A percentile compares a stretch with the other conserved stretches of the same genome.
Conservation (phyloP, 1,284 basidiomycete species). For the Microbotryum violaceum region DNA sequence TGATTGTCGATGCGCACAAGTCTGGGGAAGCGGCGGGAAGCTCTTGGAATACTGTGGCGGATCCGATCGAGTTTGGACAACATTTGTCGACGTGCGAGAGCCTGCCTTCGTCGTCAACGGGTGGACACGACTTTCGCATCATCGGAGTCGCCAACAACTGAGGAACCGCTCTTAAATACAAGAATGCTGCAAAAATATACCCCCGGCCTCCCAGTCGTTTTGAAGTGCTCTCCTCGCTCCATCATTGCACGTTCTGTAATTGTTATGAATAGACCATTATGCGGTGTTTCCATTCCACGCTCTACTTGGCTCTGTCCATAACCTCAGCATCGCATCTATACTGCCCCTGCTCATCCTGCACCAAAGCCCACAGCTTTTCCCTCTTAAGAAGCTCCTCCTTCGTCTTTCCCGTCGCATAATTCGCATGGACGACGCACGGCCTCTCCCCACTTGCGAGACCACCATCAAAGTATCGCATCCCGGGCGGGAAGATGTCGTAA, state of each 20-base stretch:
- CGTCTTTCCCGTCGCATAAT: slow-evolving; percentile 27
- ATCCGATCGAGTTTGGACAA: slow-evolving; percentile 1
- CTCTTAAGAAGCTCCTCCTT: slow-evolving; percentile 25
- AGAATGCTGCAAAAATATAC: too few species aligned
- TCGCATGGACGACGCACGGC: slow-evolving; percentile 32
- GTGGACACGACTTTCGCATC: slow-evolving; percentile 15
- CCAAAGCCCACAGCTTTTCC: slow-evolving; percentile 27
- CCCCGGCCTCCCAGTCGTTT: too few species aligned
- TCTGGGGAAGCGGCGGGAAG: neutral
- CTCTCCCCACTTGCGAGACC: slow-evolving; percentile 19
- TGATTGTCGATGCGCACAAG: neutral
- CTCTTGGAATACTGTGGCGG: slow-evolving; percentile 7
- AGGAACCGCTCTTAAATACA: too few species aligned
- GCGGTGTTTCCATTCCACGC: neutral
- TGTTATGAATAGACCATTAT: too few species aligned
- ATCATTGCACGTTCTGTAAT: too few species aligned
- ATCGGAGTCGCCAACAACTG: slow-evolving; percentile 16
- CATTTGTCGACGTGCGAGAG: slow-evolving; percentile 23
- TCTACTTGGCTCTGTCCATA: slow-evolving; percentile 11
- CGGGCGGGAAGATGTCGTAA: slow-evolving; percentile 31
- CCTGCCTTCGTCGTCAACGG: slow-evolving; percentile 4
- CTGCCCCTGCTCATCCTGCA: slow-evolving; percentile 1
- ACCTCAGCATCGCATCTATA: slow-evolving; percentile 22
- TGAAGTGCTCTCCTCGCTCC: too few species aligned
- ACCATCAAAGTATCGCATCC: slow-evolving; percentile 29